Percentiles rank a stretch among this genome's conserved stretches.
Evolutionary conservation across 129 eudicot species (phyloP).

Genomic region (Mikania micrantha): DNA sequence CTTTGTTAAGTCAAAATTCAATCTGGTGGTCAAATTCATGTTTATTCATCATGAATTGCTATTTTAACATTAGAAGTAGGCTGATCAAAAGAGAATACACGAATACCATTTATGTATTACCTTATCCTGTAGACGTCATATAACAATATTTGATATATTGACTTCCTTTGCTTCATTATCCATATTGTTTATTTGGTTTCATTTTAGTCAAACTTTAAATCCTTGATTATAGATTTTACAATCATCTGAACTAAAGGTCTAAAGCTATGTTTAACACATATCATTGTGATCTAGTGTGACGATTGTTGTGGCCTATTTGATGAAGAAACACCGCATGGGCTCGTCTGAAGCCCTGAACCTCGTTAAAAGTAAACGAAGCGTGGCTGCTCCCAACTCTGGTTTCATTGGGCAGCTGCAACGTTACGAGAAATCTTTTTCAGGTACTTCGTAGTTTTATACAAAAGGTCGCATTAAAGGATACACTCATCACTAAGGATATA

Average conservation of each 20-base stretch:
- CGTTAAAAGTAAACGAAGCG: constrained; percentile 64
- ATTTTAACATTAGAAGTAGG: not conserved
- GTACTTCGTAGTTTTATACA: constrained; percentile 18
- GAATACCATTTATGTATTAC: not conserved
- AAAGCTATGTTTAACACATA: not conserved
- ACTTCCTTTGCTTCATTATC: not conserved
- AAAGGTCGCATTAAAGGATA: not conserved
- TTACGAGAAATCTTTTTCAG: constrained; percentile 59
- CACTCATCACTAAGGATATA: not conserved
- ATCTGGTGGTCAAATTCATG: not conserved
- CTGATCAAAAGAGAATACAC: not conserved
- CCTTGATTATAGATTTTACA: not conserved
- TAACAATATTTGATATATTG: not conserved
- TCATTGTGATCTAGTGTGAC: constrained; percentile 53
- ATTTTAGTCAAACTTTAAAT: not conserved
- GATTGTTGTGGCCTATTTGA: constrained; percentile 71
- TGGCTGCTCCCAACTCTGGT: constrained; percentile 72
- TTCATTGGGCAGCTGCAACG: constrained; percentile 61
- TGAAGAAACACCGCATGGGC: constrained; percentile 67
- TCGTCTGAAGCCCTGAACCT: constrained; percentile 48
- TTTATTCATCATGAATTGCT: not conserved
- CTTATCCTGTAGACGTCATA: constrained; percentile 1
- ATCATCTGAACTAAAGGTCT: not conserved
- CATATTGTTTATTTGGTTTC: not conserved
- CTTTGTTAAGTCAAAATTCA: not conserved